These are phyloP conservation scores for Coelastrella sp. DNA, from an alignment of 139 green algal species.

Conservation along the genomic window DNA sequence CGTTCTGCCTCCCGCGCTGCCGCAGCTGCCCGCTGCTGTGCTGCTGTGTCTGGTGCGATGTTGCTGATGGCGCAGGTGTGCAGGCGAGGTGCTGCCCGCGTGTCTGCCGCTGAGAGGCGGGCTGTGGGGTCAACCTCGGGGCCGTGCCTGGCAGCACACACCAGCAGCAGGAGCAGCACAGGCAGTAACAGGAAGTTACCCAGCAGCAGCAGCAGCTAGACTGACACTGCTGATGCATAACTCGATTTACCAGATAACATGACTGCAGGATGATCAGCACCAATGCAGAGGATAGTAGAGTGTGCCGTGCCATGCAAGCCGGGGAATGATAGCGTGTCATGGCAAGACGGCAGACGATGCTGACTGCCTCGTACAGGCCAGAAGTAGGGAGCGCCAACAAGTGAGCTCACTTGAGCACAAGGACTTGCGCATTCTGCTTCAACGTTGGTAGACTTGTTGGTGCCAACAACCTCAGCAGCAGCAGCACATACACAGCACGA, in stretches of 20 bases:
- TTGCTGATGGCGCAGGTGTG: slow-evolving; percentile 25
- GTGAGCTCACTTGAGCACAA: slow-evolving; percentile 39
- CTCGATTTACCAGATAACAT: too few relatives aligned
- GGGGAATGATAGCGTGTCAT: too few relatives aligned
- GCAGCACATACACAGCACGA: slow-evolving; percentile 21
- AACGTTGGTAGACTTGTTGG: neutral
- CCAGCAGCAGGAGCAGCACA: neutral
- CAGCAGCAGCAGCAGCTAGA: neutral
- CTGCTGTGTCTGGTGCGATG: neutral
- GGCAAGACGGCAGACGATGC: too few relatives aligned
- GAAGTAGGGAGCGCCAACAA: too few relatives aligned
- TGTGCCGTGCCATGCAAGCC: too few relatives aligned
- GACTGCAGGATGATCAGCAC: too few relatives aligned
- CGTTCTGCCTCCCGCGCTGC: neutral
- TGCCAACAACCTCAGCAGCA: slow-evolving; percentile 28
- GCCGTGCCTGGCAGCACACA: slow-evolving; percentile 12
- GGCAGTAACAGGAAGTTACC: neutral
- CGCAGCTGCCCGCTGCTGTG: slow-evolving; percentile 1
- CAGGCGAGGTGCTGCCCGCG: neutral
- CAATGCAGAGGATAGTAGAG: too few relatives aligned
- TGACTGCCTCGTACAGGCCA: too few relatives aligned
- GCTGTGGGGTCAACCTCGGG: slow-evolving; percentile 4
- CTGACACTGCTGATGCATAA: too few relatives aligned
- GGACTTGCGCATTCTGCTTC: neutral
- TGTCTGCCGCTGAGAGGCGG: neutral